A percentile compares a stretch with the other conserved stretches of the same genome.
phyloP scores from a whole-genome alignment of 768 basidiomycete species.

The Lactifluus echinatus region DNA sequence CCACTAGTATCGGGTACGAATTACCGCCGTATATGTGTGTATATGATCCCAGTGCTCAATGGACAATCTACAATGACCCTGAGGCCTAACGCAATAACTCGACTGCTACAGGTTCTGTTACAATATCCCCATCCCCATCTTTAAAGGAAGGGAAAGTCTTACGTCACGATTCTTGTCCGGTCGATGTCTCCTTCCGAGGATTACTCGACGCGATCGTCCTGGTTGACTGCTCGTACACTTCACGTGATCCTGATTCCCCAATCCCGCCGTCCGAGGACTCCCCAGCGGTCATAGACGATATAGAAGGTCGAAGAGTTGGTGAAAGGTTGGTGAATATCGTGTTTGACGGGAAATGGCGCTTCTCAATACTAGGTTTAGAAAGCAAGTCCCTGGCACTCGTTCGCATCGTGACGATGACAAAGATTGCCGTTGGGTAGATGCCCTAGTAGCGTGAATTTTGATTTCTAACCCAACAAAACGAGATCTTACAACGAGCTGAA shows the following conservation, averaged over 20 bases:
- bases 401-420: constrained; percentile 9
- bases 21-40: too few relatives aligned
- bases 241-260: not conserved
- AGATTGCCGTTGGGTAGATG: constrained; percentile 6
- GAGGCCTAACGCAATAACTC: too few relatives aligned
- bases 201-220: not conserved
- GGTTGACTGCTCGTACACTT: not conserved
- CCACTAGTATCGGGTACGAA: too few relatives aligned
- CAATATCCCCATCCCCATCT: too few relatives aligned
- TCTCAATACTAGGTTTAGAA: not conserved
- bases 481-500: constrained; percentile 8
- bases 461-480: not conserved
- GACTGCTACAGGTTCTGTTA: too few relatives aligned
- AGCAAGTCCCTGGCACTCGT: constrained; percentile 1
- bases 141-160: not conserved
- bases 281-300: too few relatives aligned
- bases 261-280: not conserved
- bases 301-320: too few relatives aligned
- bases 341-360: not conserved
- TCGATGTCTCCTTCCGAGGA: not conserved
- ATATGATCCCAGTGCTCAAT: too few relatives aligned
- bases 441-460: not conserved
- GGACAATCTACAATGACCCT: too few relatives aligned
- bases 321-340: not conserved
- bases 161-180: not conserved